Conservation (phyloP, 2,329 filamentous ascomycete genomes). For the Penicillium frequentans region DNA sequence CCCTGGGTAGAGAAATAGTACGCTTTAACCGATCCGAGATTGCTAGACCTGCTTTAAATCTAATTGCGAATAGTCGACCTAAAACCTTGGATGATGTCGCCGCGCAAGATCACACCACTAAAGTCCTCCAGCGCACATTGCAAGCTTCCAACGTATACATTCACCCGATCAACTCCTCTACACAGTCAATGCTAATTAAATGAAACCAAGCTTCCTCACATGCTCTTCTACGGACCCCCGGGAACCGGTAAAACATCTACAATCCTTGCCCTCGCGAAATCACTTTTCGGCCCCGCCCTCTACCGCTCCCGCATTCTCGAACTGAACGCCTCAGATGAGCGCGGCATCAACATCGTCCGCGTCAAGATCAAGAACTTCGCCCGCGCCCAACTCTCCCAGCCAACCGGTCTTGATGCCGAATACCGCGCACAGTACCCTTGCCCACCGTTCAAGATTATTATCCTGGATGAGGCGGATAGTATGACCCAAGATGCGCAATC, state of each 20-base stretch:
- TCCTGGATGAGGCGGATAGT: constrained; percentile 95
- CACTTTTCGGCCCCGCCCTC: constrained; percentile 93
- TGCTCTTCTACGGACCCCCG: constrained; percentile 98
- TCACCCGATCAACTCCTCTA: not conserved
- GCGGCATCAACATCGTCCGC: constrained; percentile 93
- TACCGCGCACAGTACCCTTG: constrained; percentile 76
- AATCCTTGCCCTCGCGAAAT: constrained; percentile 93
- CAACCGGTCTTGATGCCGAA: constrained; percentile 64
- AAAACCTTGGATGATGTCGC: constrained; percentile 93
- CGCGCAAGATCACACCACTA: constrained; percentile 95
- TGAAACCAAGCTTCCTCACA: constrained; percentile 74
- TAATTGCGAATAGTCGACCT: constrained; percentile 65
- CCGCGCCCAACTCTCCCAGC: constrained; percentile 86
- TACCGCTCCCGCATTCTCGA: constrained; percentile 94
- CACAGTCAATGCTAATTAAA: not conserved
- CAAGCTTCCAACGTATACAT: constrained; percentile 80
- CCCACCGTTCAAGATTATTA: constrained; percentile 98
- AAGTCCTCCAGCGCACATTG: constrained; percentile 85
- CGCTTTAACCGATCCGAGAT: constrained; percentile 10
- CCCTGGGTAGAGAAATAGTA: constrained; percentile 99
- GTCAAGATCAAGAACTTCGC: constrained; percentile 99
- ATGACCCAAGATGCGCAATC: constrained; percentile 99
- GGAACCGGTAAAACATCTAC: constrained; percentile 98
- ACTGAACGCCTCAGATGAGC: constrained; percentile 98
- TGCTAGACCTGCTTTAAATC: not conserved